A percentile compares a stretch with the other conserved stretches of the same genome.
phyloP scores from a whole-genome alignment of 2,329 filamentous ascomycete genomes.

The Onygena corvina region DNA sequence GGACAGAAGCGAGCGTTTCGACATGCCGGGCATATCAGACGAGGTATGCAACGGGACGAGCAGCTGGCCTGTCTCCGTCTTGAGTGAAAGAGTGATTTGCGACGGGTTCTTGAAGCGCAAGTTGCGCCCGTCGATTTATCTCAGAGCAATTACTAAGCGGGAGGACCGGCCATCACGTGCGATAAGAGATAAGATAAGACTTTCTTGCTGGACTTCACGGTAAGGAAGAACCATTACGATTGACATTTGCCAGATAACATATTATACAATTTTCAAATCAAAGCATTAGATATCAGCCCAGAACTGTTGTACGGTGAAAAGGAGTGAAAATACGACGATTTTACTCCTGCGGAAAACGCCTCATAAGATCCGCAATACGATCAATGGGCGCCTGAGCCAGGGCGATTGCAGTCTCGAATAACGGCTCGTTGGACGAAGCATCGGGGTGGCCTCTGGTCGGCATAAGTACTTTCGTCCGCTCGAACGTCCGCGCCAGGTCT shows the following conservation, averaged over 20 bases:
- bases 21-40: slow-evolving; percentile 19
- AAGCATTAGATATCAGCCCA: too few relatives aligned
- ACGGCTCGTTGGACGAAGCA: slow-evolving; percentile 38
- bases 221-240: too few relatives aligned
- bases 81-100: not conserved
- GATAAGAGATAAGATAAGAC: too few relatives aligned
- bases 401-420: slow-evolving; percentile 44
- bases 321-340: not conserved
- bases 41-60: not conserved
- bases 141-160: too few relatives aligned
- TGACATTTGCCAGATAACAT: too few relatives aligned
- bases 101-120: too few relatives aligned
- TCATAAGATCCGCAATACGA: slow-evolving; percentile 42
- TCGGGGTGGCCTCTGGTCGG: slow-evolving; percentile 41
- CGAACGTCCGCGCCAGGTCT: slow-evolving; percentile 34
- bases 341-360: slow-evolving; percentile 36
- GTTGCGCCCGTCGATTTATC: too few relatives aligned
- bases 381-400: slow-evolving; percentile 46
- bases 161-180: too few relatives aligned
- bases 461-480: slow-evolving; percentile 41
- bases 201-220: too few relatives aligned
- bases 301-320: too few relatives aligned
- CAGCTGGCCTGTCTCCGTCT: not conserved
- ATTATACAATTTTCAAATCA: too few relatives aligned
- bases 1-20: slow-evolving; percentile 21